Conservation (phyloP, 345 rosid species). For the Boechera retrofracta region DNA sequence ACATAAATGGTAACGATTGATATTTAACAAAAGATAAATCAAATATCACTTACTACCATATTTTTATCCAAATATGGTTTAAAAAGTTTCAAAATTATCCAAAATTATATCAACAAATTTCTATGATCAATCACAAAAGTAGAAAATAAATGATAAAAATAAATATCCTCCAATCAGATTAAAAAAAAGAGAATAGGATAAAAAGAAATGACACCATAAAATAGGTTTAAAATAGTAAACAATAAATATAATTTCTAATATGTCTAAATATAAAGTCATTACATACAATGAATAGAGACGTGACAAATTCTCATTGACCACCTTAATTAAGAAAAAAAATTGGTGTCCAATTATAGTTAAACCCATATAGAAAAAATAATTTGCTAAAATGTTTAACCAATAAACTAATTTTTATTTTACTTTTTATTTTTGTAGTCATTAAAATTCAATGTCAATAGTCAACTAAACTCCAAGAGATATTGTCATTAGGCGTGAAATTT, state of each 20-base stretch:
- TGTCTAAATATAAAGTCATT: slow-evolving; percentile 7
- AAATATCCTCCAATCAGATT: neutral
- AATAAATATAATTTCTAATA: neutral
- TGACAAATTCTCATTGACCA: neutral
- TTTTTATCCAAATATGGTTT: neutral
- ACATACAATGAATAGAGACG: neutral
- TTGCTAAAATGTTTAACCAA: neutral
- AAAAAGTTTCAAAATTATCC: neutral
- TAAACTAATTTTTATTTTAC: neutral
- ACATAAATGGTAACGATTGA: neutral
- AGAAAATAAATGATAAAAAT: neutral
- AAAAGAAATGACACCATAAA: neutral
- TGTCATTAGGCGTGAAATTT: neutral
- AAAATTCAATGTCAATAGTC: slow-evolving; percentile 3
- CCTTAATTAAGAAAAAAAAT: neutral
- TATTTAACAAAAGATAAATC: neutral
- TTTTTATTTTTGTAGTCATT: neutral
- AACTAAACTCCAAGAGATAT: neutral
- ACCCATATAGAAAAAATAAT: neutral
- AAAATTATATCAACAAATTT: neutral
- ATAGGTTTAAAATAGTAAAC: neutral
- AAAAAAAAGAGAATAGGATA: neutral
- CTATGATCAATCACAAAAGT: neutral
- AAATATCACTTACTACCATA: neutral
- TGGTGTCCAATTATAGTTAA: slow-evolving; percentile 10